A percentile compares a stretch with the other conserved stretches of the same genome.
Conservation (phyloP, 345 rosid species). For the Xanthoceras sorbifolium region DNA sequence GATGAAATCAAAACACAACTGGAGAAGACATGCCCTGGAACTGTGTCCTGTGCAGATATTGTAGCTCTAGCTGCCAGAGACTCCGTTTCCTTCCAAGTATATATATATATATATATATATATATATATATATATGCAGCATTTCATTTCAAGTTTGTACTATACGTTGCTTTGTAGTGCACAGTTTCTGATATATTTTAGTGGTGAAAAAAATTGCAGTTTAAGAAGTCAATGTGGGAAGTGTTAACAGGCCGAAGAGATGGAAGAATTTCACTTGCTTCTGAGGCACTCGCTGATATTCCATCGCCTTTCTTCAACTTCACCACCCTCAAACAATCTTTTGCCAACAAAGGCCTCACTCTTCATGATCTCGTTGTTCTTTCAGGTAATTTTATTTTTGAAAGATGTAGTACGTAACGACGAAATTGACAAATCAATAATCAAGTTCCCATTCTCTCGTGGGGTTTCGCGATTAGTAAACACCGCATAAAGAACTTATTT, state of each 20-base stretch:
- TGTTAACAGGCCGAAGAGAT: slow-evolving; percentile 52
- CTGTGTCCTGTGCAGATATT: slow-evolving; percentile 55
- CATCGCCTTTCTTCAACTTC: slow-evolving; percentile 31
- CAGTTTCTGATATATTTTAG: not conserved
- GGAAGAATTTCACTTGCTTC: slow-evolving; percentile 35
- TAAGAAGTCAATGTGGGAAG: slow-evolving; percentile 43
- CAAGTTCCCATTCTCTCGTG: too few species aligned
- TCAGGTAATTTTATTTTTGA: slow-evolving; percentile 52
- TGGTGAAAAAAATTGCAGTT: slow-evolving; percentile 21
- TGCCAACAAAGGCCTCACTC: slow-evolving; percentile 35
- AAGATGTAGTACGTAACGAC: too few species aligned
- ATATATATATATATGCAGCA: too few species aligned
- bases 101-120: too few species aligned
- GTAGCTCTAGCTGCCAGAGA: slow-evolving; percentile 48
- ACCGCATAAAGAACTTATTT: too few species aligned
- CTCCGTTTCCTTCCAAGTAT: slow-evolving; percentile 40
- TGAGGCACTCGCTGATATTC: slow-evolving; percentile 30
- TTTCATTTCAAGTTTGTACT: not conserved
- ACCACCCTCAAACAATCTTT: slow-evolving; percentile 33
- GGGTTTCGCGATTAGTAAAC: too few species aligned
- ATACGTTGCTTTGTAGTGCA: not conserved
- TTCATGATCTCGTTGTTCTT: slow-evolving; percentile 47
- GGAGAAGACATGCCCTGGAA: slow-evolving; percentile 44
- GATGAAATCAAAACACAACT: slow-evolving; percentile 41
- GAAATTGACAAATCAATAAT: too few species aligned